Percentiles rank a stretch among this genome's conserved stretches.
phyloP scores from a whole-genome alignment of 352 stramenopile species.

The Globisporangium heterothallicum region DNA sequence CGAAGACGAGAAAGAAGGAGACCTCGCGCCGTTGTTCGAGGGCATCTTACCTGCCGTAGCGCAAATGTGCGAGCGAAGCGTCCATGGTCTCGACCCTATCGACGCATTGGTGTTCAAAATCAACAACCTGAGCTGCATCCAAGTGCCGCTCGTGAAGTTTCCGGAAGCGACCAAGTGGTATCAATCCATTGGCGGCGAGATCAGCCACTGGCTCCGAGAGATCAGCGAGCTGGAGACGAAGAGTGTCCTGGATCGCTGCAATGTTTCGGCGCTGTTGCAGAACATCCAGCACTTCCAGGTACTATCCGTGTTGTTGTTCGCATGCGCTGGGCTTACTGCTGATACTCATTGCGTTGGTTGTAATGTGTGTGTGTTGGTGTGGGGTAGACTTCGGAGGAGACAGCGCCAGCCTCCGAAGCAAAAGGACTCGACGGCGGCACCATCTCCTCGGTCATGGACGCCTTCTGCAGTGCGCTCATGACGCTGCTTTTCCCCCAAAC shows the following conservation, averaged over 20 bases:
- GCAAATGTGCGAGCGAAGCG: conserved; percentile 44
- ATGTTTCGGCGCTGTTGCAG: conserved; percentile 29
- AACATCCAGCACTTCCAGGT: conserved; percentile 38
- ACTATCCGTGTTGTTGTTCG: neutral
- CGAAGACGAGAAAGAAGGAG: conserved; percentile 40
- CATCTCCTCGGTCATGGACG: conserved; percentile 46
- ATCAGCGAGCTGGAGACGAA: conserved; percentile 44
- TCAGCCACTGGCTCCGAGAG: conserved; percentile 29
- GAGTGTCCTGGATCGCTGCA: conserved; percentile 39
- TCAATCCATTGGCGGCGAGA: conserved; percentile 21
- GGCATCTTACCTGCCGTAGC: conserved; percentile 37
- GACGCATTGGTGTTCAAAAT: conserved; percentile 64
- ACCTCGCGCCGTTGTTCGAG: conserved; percentile 52
- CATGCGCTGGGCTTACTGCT: no score
- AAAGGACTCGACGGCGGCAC: conserved; percentile 38
- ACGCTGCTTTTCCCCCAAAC: conserved; percentile 46
- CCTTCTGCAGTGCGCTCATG: conserved; percentile 43
- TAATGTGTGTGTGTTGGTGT: neutral
- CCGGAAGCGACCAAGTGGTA: conserved; percentile 38
- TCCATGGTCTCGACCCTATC: conserved; percentile 26
- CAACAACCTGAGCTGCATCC: conserved; percentile 71
- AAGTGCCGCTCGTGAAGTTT: conserved; percentile 37
- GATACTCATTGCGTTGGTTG: neutral
- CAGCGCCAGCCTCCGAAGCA: neutral
- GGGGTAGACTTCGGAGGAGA: neutral